Evolutionary conservation across 805 yeast genomes (phyloP).

Genomic region (Starmerella potacharoeniae): DNA sequence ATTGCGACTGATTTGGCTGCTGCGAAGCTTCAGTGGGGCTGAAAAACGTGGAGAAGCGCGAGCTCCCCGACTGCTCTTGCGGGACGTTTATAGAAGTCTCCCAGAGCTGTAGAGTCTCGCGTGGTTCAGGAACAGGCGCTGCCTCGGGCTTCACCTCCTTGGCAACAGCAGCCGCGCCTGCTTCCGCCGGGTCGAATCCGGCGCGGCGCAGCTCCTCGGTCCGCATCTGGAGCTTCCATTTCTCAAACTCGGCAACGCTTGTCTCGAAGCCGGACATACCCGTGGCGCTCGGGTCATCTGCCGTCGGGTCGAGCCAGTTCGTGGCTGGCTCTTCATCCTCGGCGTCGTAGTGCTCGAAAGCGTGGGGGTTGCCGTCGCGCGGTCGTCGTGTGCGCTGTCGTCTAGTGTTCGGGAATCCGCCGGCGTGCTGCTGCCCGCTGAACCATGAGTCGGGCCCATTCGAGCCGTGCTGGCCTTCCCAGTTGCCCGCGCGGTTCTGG

Average conservation of each 20-base stretch:
- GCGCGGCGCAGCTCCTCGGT: conserved; percentile 1
- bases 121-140: neutral
- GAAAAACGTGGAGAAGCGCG: conserved; percentile 20
- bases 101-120: neutral
- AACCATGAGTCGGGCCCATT: neutral
- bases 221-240: conserved; percentile 20
- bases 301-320: conserved; percentile 19
- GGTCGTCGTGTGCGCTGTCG: conserved; percentile 4
- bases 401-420: conserved; percentile 6
- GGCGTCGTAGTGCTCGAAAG: neutral
- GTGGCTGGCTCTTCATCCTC: conserved; percentile 9
- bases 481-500: neutral
- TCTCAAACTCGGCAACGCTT: conserved; percentile 23
- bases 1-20: neutral
- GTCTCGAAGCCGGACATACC: conserved; percentile 11
- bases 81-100: neutral
- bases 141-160: neutral
- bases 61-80: conserved; percentile 8
- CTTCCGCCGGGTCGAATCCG: neutral
- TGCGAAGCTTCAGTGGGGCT: neutral
- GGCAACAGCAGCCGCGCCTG: neutral
- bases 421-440: conserved; percentile 1
- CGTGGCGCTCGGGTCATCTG: conserved; percentile 4
- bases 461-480: neutral
- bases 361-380: neutral